Evolutionary conservation across 345 rosid genomes (phyloP), one percentile per base, ranked within the genome.

Genomic region (Populus simonii): DNA sequence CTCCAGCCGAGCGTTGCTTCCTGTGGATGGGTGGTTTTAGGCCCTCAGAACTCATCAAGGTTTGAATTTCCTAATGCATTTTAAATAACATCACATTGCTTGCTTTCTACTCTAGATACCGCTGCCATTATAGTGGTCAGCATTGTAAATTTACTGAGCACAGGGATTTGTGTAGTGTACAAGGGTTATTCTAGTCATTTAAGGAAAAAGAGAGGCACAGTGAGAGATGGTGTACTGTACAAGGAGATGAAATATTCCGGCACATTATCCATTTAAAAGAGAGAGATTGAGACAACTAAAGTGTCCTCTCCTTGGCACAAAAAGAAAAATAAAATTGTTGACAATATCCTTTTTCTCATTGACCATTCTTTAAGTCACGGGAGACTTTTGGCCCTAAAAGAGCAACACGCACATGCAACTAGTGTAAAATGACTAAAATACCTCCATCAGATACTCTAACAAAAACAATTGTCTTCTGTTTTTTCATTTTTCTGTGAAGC

Each of bases 21-120:
- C 92, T 96, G 10, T 96, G 99, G 99, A 93, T 96, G 90, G 99
- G 94, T 7, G 99, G 99, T 23, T 96, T 96, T 62, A 85, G 94
- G 57, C 98, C 99, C 15, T 96, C 99, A 1, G 99, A 96, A 23
- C 91, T 93, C 27, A 92, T 96, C 86, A 96, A 93, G 98, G 99
- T 93, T 45, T 6, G 67, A 12, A 9, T 29, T 25, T 43, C 18
- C 33, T 70, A 10, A 16, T 49, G 10, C 47, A 76, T 76, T 76
- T 67, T n/a, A 23, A 5, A 65, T 53, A 10, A 10, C 6, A 11
- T 1, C 65, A 51, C 62, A 68, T 59, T 25, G 10, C 59, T 59
- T 25, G 10, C 59, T n/a, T 43, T 31, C 29, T 5, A 6, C 38
- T 20, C 36, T 51, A 49, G 33, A 29, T 17, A 41, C 8, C 2